Evolutionary conservation across 2,329 filamentous ascomycete species (phyloP).

Genomic region (Reticulascus tulasneorum): DNA sequence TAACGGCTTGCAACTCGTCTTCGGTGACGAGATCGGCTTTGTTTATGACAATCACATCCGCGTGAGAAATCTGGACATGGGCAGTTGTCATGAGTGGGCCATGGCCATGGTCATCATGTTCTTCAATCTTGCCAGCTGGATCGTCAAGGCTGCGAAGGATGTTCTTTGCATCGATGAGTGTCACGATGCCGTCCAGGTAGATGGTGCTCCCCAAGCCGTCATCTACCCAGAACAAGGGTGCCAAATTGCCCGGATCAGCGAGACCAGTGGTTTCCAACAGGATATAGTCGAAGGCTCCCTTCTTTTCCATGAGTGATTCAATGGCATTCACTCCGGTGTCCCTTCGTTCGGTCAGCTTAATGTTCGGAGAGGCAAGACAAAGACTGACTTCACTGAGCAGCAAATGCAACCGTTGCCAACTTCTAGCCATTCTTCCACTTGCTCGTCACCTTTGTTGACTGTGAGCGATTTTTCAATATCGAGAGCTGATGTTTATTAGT

Average conservation of each 20-base stretch:
- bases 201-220: slow-evolving; percentile 93
- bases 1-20: slow-evolving; percentile 65
- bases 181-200: slow-evolving; percentile 95
- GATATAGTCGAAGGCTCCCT: slow-evolving; percentile 94
- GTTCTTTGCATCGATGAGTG: slow-evolving; percentile 92
- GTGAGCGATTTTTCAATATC: slow-evolving; percentile 97
- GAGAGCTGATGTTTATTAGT: slow-evolving; percentile 52
- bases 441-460: slow-evolving; percentile 75
- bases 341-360: slow-evolving; percentile 35
- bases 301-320: slow-evolving; percentile 91
- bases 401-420: slow-evolving; percentile 96
- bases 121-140: slow-evolving; percentile 46
- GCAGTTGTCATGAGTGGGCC: slow-evolving; percentile 82
- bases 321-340: slow-evolving; percentile 93
- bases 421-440: slow-evolving; percentile 92
- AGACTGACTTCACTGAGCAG: slow-evolving; percentile 82
- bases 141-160: slow-evolving; percentile 80
- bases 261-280: slow-evolving; percentile 93
- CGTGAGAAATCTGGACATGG: slow-evolving; percentile 94
- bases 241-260: slow-evolving; percentile 92
- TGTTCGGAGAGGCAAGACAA: not conserved
- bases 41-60: slow-evolving; percentile 92
- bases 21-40: slow-evolving; percentile 80
- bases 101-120: slow-evolving; percentile 39
- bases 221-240: slow-evolving; percentile 96